These are phyloP conservation scores for Leptographium galeiforme DNA, from an alignment of 2,329 filamentous ascomycete genomes.

Conservation along the genomic window DNA sequence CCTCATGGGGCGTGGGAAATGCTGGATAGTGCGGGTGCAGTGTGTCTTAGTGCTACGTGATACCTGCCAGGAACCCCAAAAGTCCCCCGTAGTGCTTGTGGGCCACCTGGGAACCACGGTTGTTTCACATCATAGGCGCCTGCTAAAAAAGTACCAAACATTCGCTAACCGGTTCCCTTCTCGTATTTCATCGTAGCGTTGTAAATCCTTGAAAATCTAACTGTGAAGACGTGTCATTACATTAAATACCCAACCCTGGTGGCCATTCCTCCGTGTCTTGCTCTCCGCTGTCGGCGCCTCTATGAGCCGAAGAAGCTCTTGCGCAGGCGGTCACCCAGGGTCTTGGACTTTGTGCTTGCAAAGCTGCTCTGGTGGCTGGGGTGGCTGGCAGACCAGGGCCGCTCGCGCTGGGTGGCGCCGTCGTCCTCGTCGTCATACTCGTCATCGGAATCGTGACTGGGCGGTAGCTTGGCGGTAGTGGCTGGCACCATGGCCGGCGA, in stretches of 20 bases:
- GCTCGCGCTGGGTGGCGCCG: background rate
- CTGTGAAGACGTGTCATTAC: background rate
- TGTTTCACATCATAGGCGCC: too few relatives aligned
- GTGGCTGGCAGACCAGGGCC: constrained; percentile 1
- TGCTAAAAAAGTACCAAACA: too few relatives aligned
- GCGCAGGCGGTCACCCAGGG: background rate
- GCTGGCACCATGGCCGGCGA: background rate
- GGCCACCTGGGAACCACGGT: too few relatives aligned
- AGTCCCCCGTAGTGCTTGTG: too few relatives aligned
- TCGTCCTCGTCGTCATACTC: background rate
- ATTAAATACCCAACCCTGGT: background rate
- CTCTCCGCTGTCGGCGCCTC: background rate
- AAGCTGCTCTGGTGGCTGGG: constrained; percentile 1
- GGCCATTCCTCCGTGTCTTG: background rate
- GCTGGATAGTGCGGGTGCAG: too few relatives aligned
- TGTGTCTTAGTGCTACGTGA: too few relatives aligned
- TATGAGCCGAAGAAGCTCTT: background rate
- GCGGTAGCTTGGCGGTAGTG: background rate
- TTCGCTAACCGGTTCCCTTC: too few relatives aligned
- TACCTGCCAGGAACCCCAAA: too few relatives aligned
- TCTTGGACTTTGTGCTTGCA: constrained; percentile 1
- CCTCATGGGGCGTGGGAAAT: too few relatives aligned
- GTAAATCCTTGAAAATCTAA: too few relatives aligned
- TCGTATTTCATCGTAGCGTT: too few relatives aligned
- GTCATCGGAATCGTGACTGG: background rate